phyloP scores from a whole-genome alignment of 257 asterid species.

The Cordia subcordata region DNA sequence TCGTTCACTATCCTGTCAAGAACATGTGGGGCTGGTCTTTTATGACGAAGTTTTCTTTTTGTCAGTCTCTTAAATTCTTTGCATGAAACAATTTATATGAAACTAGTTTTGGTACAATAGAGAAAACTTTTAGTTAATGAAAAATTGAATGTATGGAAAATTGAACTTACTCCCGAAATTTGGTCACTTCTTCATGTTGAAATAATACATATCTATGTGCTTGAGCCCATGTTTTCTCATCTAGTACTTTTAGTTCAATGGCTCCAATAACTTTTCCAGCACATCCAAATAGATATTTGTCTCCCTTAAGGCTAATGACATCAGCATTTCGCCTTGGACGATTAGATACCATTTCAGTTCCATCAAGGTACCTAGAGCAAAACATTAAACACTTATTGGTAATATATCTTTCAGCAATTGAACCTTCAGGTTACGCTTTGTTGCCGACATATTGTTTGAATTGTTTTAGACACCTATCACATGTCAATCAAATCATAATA shows the following conservation, averaged over 20 bases:
- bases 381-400: constrained; percentile 12
- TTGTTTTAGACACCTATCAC: constrained; percentile 1
- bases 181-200: neutral
- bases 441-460: constrained; percentile 1
- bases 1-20: no score
- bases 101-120: no score
- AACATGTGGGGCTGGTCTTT: no score
- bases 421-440: constrained; percentile 6
- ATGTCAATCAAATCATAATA: no score
- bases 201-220: constrained; percentile 9
- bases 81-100: no score
- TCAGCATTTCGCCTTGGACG: constrained; percentile 3
- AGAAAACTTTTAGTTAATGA: no score
- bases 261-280: neutral
- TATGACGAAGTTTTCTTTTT: neutral
- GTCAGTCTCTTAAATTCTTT: neutral
- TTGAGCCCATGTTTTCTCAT: constrained; percentile 6
- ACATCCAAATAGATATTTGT: no score
- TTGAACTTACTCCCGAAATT: neutral
- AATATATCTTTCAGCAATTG: constrained; percentile 6
- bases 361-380: constrained; percentile 12
- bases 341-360: constrained; percentile 5
- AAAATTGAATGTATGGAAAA: neutral
- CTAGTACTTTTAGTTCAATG: neutral
- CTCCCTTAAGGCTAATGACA: neutral